These are phyloP conservation scores for Alternaria sp. DNA, from an alignment of 2,329 filamentous ascomycete genomes.

Conservation along the genomic window DNA sequence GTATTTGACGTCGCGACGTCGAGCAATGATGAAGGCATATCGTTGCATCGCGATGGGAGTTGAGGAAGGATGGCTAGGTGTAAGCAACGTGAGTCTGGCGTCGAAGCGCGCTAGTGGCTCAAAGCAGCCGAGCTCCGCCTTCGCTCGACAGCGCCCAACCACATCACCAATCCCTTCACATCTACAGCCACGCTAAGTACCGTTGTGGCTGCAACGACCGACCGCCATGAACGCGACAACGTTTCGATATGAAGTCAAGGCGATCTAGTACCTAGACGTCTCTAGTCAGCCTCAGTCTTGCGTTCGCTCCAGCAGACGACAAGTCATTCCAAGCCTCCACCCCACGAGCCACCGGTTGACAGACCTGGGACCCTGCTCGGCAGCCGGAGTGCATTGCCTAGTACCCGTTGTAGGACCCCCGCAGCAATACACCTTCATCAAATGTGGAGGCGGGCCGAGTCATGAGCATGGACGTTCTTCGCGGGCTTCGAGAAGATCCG, in stretches of 20 bases:
- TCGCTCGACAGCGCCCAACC: not conserved
- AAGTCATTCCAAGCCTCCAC: constrained; percentile 14
- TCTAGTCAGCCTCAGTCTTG: constrained; percentile 8
- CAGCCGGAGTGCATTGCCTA: constrained; percentile 18
- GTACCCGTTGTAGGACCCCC: constrained; percentile 13
- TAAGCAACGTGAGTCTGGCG: not conserved
- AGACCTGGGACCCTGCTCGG: constrained; percentile 3
- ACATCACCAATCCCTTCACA: not conserved
- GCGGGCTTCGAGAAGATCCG: constrained; percentile 20
- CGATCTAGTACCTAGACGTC: constrained; percentile 4
- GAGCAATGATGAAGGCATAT: not conserved
- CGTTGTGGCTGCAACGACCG: not conserved
- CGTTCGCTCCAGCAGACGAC: constrained; percentile 10
- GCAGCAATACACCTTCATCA: constrained; percentile 17
- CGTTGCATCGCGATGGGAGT: not conserved
- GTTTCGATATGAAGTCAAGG: constrained; percentile 14
- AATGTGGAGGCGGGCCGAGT: constrained; percentile 18
- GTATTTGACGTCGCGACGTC: not conserved
- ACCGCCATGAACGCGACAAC: not conserved
- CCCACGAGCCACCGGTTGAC: constrained; percentile 13
- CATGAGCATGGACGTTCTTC: constrained; percentile 8
- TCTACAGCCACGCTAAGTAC: constrained; percentile 12
- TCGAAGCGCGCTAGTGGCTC: not conserved
- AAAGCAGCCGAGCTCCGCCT: not conserved
- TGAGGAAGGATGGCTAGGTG: not conserved